Conservation (phyloP, 208 protist species). For the Trypanosoma theileri region DNA sequence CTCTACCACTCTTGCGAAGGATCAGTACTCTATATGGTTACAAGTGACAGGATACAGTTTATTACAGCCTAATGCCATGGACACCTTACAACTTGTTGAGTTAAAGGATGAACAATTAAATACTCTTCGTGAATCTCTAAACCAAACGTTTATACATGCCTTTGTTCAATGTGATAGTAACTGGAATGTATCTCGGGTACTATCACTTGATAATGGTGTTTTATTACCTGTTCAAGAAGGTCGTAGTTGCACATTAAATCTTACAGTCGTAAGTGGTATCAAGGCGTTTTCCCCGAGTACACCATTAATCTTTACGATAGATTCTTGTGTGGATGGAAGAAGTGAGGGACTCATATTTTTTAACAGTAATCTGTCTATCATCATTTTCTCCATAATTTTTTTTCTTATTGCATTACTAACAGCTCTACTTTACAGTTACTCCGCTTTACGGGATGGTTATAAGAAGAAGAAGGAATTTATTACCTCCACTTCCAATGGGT, state of each 20-base stretch:
- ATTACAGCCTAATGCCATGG: neutral
- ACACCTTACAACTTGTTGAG: neutral
- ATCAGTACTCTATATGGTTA: neutral
- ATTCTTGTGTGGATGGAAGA: neutral
- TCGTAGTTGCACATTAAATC: neutral
- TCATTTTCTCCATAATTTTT: neutral
- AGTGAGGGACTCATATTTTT: neutral
- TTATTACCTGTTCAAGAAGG: neutral
- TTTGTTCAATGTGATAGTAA: neutral
- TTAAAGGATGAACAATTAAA: neutral
- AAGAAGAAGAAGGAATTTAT: neutral
- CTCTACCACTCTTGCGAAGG: neutral
- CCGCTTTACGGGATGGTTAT: neutral
- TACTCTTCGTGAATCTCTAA: neutral
- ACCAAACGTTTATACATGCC: neutral
- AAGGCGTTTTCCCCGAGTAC: neutral
- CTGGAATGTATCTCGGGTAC: neutral
- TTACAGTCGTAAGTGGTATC: neutral
- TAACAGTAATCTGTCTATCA: neutral
- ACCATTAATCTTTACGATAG: neutral
- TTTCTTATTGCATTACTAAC: neutral
- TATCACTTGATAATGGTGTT: neutral
- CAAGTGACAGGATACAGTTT: neutral
- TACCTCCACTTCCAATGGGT: too few species aligned
- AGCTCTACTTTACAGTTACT: neutral